Evolutionary conservation across 208 protist species (phyloP).

Genomic region (Vickermania spadyakhi): DNA sequence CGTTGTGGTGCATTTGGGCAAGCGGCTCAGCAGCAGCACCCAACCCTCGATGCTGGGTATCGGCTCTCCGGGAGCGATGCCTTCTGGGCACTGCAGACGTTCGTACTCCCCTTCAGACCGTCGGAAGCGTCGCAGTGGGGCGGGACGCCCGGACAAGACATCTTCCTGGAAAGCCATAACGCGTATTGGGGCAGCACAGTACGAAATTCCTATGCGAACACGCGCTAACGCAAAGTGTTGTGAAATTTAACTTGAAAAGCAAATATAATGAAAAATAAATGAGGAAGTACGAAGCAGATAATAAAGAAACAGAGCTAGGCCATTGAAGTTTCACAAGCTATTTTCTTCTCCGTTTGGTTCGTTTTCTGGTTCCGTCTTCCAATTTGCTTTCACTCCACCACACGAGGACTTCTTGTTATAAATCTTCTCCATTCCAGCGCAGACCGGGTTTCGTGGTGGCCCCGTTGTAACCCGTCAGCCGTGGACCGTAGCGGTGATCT

Average conservation of each 20-base stretch:
- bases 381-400: constrained; percentile 6
- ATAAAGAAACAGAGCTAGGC: too few species aligned
- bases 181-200: neutral
- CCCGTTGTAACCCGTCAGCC: constrained; percentile 70
- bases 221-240: too few species aligned
- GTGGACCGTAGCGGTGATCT: constrained; percentile 74
- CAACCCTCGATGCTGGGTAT: constrained; percentile 82
- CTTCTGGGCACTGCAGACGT: constrained; percentile 47
- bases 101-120: constrained; percentile 65
- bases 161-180: constrained; percentile 1
- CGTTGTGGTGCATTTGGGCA: constrained; percentile 46
- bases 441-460: constrained; percentile 78
- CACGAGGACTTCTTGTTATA: constrained; percentile 17
- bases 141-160: constrained; percentile 5
- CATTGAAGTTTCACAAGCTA: too few species aligned
- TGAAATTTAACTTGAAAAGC: too few species aligned
- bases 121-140: constrained; percentile 52
- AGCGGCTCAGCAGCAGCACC: constrained; percentile 54
- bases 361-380: too few species aligned
- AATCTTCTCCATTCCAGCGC: constrained; percentile 76
- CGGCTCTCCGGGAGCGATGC: constrained; percentile 40
- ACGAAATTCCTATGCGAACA: too few species aligned
- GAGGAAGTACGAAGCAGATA: too few species aligned
- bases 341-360: too few species aligned
- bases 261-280: too few species aligned